These are phyloP conservation scores for Arthrobotrys iridis DNA, from an alignment of 2,329 filamentous ascomycete genomes.

Conservation along the genomic window DNA sequence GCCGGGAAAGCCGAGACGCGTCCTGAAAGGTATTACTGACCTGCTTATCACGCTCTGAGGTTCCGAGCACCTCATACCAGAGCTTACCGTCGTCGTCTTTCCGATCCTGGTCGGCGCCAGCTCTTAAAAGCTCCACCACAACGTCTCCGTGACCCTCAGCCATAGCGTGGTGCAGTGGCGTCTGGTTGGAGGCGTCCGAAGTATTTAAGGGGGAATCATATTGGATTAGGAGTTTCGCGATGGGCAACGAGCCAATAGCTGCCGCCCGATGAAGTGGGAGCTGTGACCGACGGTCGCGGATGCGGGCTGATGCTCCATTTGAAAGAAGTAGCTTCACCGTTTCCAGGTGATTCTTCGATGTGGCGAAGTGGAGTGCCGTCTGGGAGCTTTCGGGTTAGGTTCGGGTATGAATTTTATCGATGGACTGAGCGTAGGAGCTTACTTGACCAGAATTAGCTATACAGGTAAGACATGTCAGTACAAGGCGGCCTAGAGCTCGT, in stretches of 20 bases:
- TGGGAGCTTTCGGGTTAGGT: slow-evolving; percentile 61
- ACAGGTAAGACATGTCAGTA: not conserved
- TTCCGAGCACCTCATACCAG: slow-evolving; percentile 79
- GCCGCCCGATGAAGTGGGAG: slow-evolving; percentile 87
- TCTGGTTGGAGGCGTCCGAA: slow-evolving; percentile 82
- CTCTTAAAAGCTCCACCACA: slow-evolving; percentile 81
- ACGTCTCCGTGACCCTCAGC: slow-evolving; percentile 83
- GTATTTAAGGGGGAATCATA: slow-evolving; percentile 82
- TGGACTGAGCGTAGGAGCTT: slow-evolving; percentile 33
- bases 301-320: slow-evolving; percentile 75
- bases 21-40: slow-evolving; percentile 57
- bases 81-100: slow-evolving; percentile 75
- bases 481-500: not conserved
- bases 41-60: slow-evolving; percentile 77
- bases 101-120: slow-evolving; percentile 83
- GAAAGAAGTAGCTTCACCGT: slow-evolving; percentile 78
- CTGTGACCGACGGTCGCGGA: slow-evolving; percentile 86
- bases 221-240: slow-evolving; percentile 81
- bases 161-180: slow-evolving; percentile 87
- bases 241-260: slow-evolving; percentile 86
- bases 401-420: slow-evolving; percentile 6
- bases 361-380: slow-evolving; percentile 90
- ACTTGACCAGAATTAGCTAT: slow-evolving; percentile 74
- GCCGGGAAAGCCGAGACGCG: slow-evolving; percentile 27
- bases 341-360: slow-evolving; percentile 88